These are phyloP conservation scores for Trichosphaerium sp. DNA, from an alignment of 78 protist species.

Conservation along the genomic window DNA sequence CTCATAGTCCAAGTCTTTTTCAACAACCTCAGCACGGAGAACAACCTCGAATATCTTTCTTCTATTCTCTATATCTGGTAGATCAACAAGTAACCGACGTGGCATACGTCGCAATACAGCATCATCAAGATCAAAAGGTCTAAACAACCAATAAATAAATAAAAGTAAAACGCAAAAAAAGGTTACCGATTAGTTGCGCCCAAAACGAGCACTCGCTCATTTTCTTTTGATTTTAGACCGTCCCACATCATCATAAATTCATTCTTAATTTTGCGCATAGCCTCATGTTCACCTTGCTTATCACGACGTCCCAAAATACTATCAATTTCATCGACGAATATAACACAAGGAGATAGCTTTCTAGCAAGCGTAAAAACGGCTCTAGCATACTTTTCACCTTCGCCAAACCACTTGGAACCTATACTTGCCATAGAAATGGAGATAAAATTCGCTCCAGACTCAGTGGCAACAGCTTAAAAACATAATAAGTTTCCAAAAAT, in stretches of 20 bases:
- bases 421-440: conserved; percentile 14
- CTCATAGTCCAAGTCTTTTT: neutral
- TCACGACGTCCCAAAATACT: conserved; percentile 32
- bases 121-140: conserved; percentile 63
- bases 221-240: conserved; percentile 15
- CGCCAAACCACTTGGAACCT: conserved; percentile 33
- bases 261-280: conserved; percentile 30
- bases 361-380: conserved; percentile 19
- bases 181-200: conserved; percentile 59
- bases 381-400: conserved; percentile 18
- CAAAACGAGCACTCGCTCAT: conserved; percentile 39
- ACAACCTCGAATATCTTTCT: conserved; percentile 18
- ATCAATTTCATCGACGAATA: conserved; percentile 33
- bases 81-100: conserved; percentile 42
- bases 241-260: conserved; percentile 48
- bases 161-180: no score
- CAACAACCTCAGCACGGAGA: neutral
- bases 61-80: conserved; percentile 39
- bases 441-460: conserved; percentile 18
- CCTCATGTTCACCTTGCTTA: conserved; percentile 37
- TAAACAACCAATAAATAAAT: no score
- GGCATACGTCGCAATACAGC: conserved; percentile 55
- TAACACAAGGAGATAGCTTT: conserved; percentile 12
- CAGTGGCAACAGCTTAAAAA: conserved; percentile 21
- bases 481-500: no score